Evolutionary conservation across 345 rosid species (phyloP).

Genomic region (Melastoma malabathricum): DNA sequence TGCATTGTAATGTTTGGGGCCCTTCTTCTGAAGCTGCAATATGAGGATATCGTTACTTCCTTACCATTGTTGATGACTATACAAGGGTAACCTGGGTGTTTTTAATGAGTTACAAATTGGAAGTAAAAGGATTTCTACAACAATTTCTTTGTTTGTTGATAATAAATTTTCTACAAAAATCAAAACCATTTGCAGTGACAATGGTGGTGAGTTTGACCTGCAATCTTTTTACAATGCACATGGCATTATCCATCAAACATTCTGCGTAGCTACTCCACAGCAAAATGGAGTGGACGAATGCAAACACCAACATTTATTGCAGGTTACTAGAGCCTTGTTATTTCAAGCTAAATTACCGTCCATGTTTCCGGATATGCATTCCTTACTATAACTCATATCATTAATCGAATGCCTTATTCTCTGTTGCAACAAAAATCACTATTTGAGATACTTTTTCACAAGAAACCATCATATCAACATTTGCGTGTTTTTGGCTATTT

Average conservation of each 20-base stretch:
- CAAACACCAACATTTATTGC: background rate
- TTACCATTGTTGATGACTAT: no score
- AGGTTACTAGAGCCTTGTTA: background rate
- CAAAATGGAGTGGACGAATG: background rate
- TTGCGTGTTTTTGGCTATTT: background rate
- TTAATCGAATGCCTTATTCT: background rate
- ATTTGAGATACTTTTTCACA: background rate
- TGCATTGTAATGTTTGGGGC: no score
- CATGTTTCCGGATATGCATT: background rate
- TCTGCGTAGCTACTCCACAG: background rate
- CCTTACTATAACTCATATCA: background rate
- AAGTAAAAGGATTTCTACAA: no score
- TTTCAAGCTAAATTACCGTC: conserved; percentile 2
- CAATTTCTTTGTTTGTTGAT: no score
- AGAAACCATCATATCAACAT: background rate
- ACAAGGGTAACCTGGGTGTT: background rate
- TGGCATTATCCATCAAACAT: background rate
- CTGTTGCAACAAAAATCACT: background rate
- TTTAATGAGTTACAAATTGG: background rate
- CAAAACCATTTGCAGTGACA: background rate
- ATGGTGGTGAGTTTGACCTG: background rate
- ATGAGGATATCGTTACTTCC: no score
- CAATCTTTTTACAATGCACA: background rate
- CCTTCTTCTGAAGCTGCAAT: no score
- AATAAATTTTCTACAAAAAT: background rate